Evolutionary conservation across 192 early-diverging fungal genomes (phyloP).

Genomic region (Backusella tuberculispora): DNA sequence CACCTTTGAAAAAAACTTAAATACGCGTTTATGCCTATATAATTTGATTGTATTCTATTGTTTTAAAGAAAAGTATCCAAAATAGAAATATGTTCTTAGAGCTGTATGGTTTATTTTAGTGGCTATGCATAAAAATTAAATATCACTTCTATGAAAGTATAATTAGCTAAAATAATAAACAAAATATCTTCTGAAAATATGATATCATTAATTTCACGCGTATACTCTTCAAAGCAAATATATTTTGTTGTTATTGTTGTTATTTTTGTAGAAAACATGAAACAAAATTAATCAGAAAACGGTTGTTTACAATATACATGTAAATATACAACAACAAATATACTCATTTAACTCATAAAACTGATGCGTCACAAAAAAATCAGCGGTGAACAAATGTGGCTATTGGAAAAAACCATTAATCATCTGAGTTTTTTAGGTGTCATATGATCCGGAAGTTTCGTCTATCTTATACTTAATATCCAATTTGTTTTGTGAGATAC

Average conservation of each 20-base stretch:
- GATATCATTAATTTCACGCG: background rate
- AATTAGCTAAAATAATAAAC: background rate
- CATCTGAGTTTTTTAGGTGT: background rate
- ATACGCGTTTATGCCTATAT: background rate
- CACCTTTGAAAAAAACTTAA: background rate
- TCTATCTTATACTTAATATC: background rate
- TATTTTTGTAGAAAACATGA: background rate
- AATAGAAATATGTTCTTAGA: conserved; percentile 4
- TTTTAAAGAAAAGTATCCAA: background rate
- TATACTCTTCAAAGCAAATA: background rate
- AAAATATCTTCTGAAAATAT: background rate
- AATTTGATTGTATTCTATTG: background rate
- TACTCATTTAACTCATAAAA: too few relatives aligned
- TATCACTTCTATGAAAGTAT: background rate
- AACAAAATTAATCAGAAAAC: background rate
- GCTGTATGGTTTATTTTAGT: background rate
- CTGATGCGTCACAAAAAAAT: background rate
- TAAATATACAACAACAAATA: background rate
- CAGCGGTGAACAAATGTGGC: background rate
- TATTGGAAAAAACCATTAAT: background rate
- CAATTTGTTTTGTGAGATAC: background rate
- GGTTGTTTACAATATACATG: too few relatives aligned
- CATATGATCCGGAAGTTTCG: background rate
- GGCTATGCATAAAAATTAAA: background rate
- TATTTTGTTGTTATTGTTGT: too few relatives aligned